These are phyloP conservation scores for Hygrophorus russula DNA, from an alignment of 768 basidiomycete species.

Conservation along the genomic window DNA sequence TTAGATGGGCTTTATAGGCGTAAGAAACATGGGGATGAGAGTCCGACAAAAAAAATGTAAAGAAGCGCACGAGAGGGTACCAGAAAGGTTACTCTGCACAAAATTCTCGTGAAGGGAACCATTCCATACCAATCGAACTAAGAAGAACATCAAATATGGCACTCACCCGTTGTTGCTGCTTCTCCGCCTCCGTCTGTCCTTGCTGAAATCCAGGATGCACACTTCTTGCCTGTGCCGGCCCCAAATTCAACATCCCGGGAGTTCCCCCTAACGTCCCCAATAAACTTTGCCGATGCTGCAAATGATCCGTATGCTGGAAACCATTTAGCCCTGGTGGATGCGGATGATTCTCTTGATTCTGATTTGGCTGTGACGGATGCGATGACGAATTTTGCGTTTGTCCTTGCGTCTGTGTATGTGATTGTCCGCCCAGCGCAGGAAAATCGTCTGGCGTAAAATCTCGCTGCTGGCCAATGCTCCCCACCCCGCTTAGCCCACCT, in stretches of 20 bases:
- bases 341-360: slow-evolving; percentile 30
- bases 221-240: slow-evolving; percentile 29
- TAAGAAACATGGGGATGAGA: not conserved
- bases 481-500: slow-evolving; percentile 14
- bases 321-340: slow-evolving; percentile 78
- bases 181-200: slow-evolving; percentile 57
- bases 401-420: slow-evolving; percentile 22
- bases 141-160: slow-evolving; percentile 8
- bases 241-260: slow-evolving; percentile 59
- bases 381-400: slow-evolving; percentile 11
- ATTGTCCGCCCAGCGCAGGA: slow-evolving; percentile 70
- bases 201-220: slow-evolving; percentile 43
- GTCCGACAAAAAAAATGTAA: not conserved
- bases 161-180: slow-evolving; percentile 53
- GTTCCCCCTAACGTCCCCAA: slow-evolving; percentile 44
- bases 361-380: slow-evolving; percentile 10
- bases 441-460: slow-evolving; percentile 87
- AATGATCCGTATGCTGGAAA: slow-evolving; percentile 33
- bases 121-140: slow-evolving; percentile 6
- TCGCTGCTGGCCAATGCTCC: slow-evolving; percentile 30
- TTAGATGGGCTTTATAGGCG: not conserved
- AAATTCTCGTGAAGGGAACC: slow-evolving; percentile 2
- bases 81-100: too few relatives aligned
- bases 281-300: slow-evolving; percentile 43
- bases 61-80: not conserved